Evolutionary conservation across 2,329 filamentous ascomycete genomes (phyloP).

Genomic region (Fonsecaea multimorphosa): DNA sequence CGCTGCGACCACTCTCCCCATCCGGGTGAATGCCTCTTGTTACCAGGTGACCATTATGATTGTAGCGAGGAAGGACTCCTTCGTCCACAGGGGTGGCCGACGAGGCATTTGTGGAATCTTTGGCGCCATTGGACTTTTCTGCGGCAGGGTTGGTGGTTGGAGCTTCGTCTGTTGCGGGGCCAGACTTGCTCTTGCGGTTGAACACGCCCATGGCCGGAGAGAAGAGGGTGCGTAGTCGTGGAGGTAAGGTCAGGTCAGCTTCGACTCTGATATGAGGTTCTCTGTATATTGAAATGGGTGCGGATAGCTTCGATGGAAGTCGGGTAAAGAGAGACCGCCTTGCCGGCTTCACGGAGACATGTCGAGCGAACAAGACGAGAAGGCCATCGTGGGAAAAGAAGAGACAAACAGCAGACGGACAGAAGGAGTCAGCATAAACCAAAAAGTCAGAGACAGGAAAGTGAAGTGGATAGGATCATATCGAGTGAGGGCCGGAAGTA

Average conservation of each 20-base stretch:
- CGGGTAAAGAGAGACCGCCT: not conserved
- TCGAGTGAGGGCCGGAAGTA: not conserved
- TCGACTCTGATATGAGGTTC: not conserved
- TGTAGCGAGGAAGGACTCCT: conserved; percentile 32
- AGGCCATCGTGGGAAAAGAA: not conserved
- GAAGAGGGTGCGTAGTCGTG: conserved; percentile 12
- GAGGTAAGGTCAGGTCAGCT: not conserved
- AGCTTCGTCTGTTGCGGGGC: not conserved
- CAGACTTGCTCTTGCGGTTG: conserved; percentile 26
- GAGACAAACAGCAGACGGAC: not conserved
- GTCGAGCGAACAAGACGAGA: not conserved
- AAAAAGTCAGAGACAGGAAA: not conserved
- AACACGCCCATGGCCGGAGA: conserved; percentile 35
- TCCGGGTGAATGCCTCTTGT: conserved; percentile 52
- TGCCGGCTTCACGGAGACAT: not conserved
- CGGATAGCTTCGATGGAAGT: not conserved
- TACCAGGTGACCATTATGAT: conserved; percentile 41
- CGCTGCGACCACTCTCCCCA: conserved; percentile 72
- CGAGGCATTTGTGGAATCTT: conserved; percentile 2
- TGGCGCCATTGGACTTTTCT: conserved; percentile 29
- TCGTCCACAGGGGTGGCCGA: conserved; percentile 15
- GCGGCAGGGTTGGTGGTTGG: not conserved
- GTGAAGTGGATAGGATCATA: not conserved
- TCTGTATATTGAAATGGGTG: not conserved
- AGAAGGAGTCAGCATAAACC: not conserved